These are phyloP conservation scores for Macrotyloma uniflorum DNA, from an alignment of 306 rosid species.

Conservation along the genomic window DNA sequence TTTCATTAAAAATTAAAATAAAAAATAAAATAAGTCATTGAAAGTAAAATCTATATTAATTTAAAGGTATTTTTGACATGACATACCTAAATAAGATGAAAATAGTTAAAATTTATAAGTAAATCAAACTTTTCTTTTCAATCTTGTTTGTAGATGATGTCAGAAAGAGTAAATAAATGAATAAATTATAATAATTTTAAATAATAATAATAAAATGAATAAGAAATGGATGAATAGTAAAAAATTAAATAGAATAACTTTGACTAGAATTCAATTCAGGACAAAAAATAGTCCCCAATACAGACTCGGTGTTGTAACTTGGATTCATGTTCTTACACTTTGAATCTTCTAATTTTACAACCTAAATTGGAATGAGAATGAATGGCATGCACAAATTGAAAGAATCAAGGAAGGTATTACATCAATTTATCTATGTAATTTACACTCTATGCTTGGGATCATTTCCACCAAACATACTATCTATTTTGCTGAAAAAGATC, in stretches of 20 bases:
- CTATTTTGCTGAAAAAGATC: neutral
- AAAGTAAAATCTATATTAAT: too few relatives aligned
- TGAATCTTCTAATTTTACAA: neutral
- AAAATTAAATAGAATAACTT: neutral
- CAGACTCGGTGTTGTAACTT: neutral
- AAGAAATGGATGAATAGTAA: neutral
- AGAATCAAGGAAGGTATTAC: constrained; percentile 18
- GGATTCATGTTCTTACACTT: neutral
- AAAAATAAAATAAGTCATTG: too few relatives aligned
- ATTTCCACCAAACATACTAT: constrained; percentile 3
- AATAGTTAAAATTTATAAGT: too few relatives aligned
- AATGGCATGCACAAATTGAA: neutral
- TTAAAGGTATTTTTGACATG: too few relatives aligned
- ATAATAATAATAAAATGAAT: too few relatives aligned
- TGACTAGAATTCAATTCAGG: neutral
- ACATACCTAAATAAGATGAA: too few relatives aligned
- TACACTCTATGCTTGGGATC: neutral
- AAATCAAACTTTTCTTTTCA: too few relatives aligned
- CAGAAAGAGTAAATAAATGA: too few relatives aligned
- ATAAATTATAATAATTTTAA: too few relatives aligned
- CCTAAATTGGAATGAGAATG: neutral
- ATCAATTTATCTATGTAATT: constrained; percentile 21
- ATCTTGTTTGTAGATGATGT: too few relatives aligned
- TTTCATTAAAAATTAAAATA: too few relatives aligned
- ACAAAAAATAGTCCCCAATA: neutral